phyloP scores from a whole-genome alignment of 139 green algal genomes.

The Picochlorum sp. region DNA sequence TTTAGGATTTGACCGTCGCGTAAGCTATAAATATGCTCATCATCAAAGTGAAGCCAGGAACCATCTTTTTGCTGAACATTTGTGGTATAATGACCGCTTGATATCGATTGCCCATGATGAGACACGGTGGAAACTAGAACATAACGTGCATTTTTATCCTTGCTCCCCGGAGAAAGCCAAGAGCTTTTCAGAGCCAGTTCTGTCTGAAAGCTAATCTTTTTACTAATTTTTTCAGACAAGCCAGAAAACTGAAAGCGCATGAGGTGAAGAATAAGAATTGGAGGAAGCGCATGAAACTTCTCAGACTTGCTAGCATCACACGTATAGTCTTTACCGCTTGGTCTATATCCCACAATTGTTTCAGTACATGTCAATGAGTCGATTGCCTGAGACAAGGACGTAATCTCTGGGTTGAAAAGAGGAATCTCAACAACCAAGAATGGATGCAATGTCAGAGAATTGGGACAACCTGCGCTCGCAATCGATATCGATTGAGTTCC shows the following conservation, averaged over 20 bases:
- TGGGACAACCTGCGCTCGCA: slow-evolving; percentile 6
- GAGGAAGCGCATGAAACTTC: slow-evolving; percentile 31
- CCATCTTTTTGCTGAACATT: slow-evolving; percentile 56
- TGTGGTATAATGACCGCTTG: slow-evolving; percentile 63
- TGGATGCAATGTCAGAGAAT: slow-evolving; percentile 46
- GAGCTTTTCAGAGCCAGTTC: slow-evolving; percentile 24
- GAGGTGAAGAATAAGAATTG: slow-evolving; percentile 65
- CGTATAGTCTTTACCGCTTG: slow-evolving; percentile 1
- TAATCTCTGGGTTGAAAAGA: slow-evolving; percentile 21
- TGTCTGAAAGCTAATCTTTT: slow-evolving; percentile 38
- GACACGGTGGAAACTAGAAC: slow-evolving; percentile 51
- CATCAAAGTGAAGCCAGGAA: slow-evolving; percentile 66
- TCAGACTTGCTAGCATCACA: slow-evolving; percentile 29
- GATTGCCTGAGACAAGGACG: slow-evolving; percentile 43
- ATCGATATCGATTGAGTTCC: slow-evolving; percentile 4
- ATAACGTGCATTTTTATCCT: slow-evolving; percentile 32
- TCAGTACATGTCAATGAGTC: slow-evolving; percentile 20
- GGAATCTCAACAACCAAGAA: slow-evolving; percentile 59
- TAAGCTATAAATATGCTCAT: slow-evolving; percentile 46
- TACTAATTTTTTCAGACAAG: slow-evolving; percentile 36
- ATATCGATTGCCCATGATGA: slow-evolving; percentile 51
- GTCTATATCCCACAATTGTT: slow-evolving; percentile 28
- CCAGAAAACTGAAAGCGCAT: slow-evolving; percentile 49
- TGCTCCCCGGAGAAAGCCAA: slow-evolving; percentile 23
- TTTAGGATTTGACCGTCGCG: slow-evolving; percentile 27